Percentiles rank a stretch among this genome's conserved stretches.
Evolutionary conservation across 345 rosid species (phyloP).

Genomic region (Acer saccharum): DNA sequence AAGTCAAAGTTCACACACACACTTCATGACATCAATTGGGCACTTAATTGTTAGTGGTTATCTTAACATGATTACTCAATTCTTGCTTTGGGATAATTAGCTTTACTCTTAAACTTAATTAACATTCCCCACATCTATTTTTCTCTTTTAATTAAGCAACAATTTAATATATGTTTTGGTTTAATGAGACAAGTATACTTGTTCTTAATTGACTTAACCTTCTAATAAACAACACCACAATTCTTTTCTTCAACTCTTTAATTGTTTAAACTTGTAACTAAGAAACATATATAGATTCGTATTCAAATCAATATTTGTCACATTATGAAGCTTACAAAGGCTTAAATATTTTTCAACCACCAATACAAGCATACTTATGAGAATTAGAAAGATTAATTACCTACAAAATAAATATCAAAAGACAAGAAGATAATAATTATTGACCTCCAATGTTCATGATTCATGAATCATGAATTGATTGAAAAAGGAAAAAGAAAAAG

Average conservation of each 20-base stretch:
- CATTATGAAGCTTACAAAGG: background rate
- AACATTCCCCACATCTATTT: background rate
- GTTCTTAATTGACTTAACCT: too few relatives aligned
- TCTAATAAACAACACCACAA: background rate
- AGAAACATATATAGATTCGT: background rate
- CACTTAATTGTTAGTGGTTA: too few relatives aligned
- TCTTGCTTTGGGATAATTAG: too few relatives aligned
- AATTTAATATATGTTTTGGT: background rate
- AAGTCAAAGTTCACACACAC: background rate
- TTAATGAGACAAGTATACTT: background rate
- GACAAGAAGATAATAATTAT: background rate
- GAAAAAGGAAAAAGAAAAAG: too few relatives aligned
- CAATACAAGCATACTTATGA: background rate
- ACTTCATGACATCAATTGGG: background rate
- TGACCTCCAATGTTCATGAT: background rate
- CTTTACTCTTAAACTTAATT: background rate
- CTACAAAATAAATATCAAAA: too few relatives aligned
- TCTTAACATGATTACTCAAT: too few relatives aligned
- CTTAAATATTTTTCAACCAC: background rate
- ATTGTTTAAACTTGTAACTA: background rate
- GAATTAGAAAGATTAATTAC: background rate
- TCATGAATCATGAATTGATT: too few relatives aligned
- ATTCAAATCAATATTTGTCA: background rate
- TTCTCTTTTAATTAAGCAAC: background rate
- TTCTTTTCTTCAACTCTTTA: background rate